Base-by-base conservation (phyloP, 2,329 filamentous ascomycete species). In the Colletotrichum euphorbiae region DNA sequence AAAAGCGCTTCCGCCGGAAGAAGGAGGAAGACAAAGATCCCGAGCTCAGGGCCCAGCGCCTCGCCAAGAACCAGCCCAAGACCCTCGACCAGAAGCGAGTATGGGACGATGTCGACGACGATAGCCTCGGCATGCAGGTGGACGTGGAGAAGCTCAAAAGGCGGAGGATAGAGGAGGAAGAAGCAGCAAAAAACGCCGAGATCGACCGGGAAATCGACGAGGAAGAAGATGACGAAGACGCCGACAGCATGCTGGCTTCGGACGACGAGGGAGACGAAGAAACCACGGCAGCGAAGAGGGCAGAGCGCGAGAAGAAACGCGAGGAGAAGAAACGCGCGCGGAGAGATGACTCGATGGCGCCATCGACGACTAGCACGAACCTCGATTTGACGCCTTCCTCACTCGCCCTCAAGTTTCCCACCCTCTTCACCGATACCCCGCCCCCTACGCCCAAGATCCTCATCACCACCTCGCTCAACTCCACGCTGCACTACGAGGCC, bases 391-490 rank as follows among this genome's bases (percentile, higher is more conserved):
- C 88, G 8, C 88, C 88, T 2, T 80, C 87, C 31, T 87, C 86
- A 7, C 81, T 90, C 42, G 80, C 87, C 13, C 80, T 84, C 71
- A 89, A 90, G 75, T 91, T 91, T 73, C 87, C 88, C 31, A 83
- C 84, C 1, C 84, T 91, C 40, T 91, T 91, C 75, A 83, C 81
- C 69, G 87, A 89, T 56, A 78, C 85, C 73, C 87, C 84, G 38
- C 87, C 84, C 54, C 86, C 83, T 63, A 80, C 81, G 67, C 94
- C 96, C 58, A 97, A 98, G 80, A 90, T 98, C 71, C 89, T 99
- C 43, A 87, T 99, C 75, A 99, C 96, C 0, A 98, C 96, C 7
- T 92, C 90, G 12, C 85, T 98, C 74, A 94, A 97, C 81, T 93
- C 92, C 12, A 95, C 91, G 1, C 88, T 98, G 12, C 95, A 99